A percentile compares a stretch with the other conserved stretches of the same genome.
Evolutionary conservation across 371 early-diverging fungal species (phyloP).

Genomic region (Mucor mucedo): DNA sequence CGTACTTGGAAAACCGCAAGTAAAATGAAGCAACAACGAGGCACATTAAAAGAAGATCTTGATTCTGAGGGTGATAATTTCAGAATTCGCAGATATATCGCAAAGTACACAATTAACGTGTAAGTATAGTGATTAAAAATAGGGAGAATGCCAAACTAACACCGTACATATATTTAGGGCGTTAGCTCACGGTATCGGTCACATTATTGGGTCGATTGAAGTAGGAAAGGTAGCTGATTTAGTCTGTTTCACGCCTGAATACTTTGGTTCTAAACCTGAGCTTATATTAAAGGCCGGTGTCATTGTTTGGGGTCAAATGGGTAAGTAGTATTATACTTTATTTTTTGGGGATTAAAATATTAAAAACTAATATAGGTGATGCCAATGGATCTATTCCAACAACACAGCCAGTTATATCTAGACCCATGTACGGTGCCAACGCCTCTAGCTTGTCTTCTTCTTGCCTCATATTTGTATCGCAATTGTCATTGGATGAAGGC

Average conservation of each 20-base stretch:
- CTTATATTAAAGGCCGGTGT: slow-evolving; percentile 88
- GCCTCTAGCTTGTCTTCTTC: slow-evolving; percentile 61
- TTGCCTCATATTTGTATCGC: slow-evolving; percentile 81
- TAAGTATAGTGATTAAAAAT: slow-evolving; percentile 12
- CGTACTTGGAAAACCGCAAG: slow-evolving; percentile 95
- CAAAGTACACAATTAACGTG: slow-evolving; percentile 96
- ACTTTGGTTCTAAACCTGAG: slow-evolving; percentile 90
- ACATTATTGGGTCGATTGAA: slow-evolving; percentile 89
- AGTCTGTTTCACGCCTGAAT: slow-evolving; percentile 82
- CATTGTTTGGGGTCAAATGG: slow-evolving; percentile 83
- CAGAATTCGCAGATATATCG: slow-evolving; percentile 85
- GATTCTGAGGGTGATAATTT: slow-evolving; percentile 72
- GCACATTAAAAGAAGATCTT: slow-evolving; percentile 61
- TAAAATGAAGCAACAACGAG: slow-evolving; percentile 89
- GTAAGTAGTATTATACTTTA: slow-evolving; percentile 14
- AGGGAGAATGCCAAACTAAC: not conserved
- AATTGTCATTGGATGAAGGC: slow-evolving; percentile 68
- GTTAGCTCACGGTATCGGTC: slow-evolving; percentile 84
- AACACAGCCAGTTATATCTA: slow-evolving; percentile 81
- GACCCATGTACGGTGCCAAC: slow-evolving; percentile 86
- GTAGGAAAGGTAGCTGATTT: slow-evolving; percentile 93
- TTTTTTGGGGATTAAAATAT: not conserved
- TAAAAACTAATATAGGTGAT: slow-evolving; percentile 53
- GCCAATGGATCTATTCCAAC: slow-evolving; percentile 88
- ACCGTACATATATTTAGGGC: slow-evolving; percentile 45